Base-by-base conservation (phyloP, 768 basidiomycete species). In the Psilocybe cyanescens region DNA sequence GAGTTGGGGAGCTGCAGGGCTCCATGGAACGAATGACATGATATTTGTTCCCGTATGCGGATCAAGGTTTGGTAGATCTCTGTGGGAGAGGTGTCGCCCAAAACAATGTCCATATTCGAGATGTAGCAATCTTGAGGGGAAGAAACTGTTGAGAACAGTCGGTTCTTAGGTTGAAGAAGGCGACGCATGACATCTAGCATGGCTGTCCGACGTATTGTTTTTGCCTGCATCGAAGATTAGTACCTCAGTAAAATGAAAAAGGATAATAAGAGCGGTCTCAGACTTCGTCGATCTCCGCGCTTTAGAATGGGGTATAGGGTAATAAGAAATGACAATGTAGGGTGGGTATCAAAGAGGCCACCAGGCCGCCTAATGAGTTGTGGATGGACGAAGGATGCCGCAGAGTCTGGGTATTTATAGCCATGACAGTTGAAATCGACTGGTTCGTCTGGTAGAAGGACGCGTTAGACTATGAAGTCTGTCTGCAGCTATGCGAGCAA, bases 321-420 rank as follows among this genome's bases (percentile, higher is more conserved):
- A 97, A 96, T 97, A 53, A 99, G 83, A 98, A 98, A 76, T 99
- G 97, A 72, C 96, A 98, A 53, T 96, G 85, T 24, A 97, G 97
- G 3, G 97, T 98, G 2, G 97, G 97, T 66, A 99, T 98, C 55
- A 99, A 84, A 14, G 94, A 95, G 5, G 97, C 95, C 58, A 99
- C 90, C 65, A 99, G 95, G 24, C 96, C 94, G 64, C 98, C 96
- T 33, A 99, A 86, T 70, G 99, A 97, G 68, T 98, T 99, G 81
- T 99, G 97, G 95, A 97, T 99, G 75, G 98, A 98, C 53, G 95
- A 93, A 0, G 97, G 97, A 77, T 97, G 99, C 68, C 97, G 86
- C 29, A 99, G 84, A 12, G 97, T 99, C 69, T 96, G 94, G 0
- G 97, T 99, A 63, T 94, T 96, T 8, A 95, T 96, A 8, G 97